phyloP scores from a whole-genome alignment of 352 stramenopile genomes.

The Phytophthora sp. region DNA sequence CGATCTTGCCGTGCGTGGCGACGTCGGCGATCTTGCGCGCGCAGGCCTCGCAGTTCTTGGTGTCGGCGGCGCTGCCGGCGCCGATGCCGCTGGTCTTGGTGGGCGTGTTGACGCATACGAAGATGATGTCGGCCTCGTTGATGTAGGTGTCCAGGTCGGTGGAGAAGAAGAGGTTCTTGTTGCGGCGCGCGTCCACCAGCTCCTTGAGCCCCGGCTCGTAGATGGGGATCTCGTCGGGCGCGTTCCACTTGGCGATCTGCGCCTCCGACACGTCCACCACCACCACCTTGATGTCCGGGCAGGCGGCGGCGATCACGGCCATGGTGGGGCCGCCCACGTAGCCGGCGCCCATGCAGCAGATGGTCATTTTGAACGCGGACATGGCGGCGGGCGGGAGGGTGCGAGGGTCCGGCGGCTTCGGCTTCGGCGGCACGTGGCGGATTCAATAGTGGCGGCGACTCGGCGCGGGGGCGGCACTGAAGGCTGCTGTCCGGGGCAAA shows the following conservation, averaged over 20 bases:
- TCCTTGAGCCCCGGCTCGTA: constrained; percentile 99
- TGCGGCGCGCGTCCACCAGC: constrained; percentile 92
- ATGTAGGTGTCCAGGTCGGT: constrained; percentile 98
- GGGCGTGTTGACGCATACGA: constrained; percentile 99
- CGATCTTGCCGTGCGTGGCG: constrained; percentile 95
- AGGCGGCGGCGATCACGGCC: constrained; percentile 98
- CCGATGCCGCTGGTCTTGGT: constrained; percentile 98
- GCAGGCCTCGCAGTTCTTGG: constrained; percentile 99
- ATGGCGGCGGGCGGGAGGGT: constrained; percentile 22
- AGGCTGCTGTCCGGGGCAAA: too few species aligned
- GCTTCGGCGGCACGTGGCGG: constrained; percentile 17
- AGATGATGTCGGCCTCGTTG: constrained; percentile 97
- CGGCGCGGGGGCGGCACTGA: constrained; percentile 4
- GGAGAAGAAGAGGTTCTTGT: constrained; percentile 99
- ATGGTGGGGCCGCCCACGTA: constrained; percentile 99
- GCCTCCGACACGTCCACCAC: constrained; percentile 96
- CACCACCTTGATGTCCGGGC: constrained; percentile 97
- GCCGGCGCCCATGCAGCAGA: constrained; percentile 97
- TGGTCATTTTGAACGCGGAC: constrained; percentile 81
- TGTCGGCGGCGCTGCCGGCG: constrained; percentile 97
- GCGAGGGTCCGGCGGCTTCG: not conserved
- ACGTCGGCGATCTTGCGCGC: constrained; percentile 98
- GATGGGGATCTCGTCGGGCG: constrained; percentile 94
- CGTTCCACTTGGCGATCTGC: constrained; percentile 99
- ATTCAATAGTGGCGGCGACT: constrained; percentile 29